Conservation (phyloP, 257 asterid genomes). For the Fraxinus excelsior region DNA sequence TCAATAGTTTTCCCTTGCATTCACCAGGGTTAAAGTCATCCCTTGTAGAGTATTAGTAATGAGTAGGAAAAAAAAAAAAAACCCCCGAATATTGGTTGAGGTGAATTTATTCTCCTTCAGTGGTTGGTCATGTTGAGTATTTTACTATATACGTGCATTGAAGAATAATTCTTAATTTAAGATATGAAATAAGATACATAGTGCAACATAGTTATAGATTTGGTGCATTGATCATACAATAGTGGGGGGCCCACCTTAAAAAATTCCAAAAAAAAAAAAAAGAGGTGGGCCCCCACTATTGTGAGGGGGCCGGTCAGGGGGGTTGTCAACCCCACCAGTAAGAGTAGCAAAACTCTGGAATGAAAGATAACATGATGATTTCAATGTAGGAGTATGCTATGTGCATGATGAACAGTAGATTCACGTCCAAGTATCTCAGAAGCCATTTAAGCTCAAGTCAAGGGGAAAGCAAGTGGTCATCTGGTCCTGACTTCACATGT, state of each 20-base stretch:
- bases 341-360: no score
- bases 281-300: no score
- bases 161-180: conserved; percentile 23
- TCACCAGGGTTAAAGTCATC: conserved; percentile 25
- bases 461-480: conserved; percentile 29
- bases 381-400: neutral
- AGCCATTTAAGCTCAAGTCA: conserved; percentile 40
- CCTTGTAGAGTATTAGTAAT: conserved; percentile 12
- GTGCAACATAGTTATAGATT: neutral
- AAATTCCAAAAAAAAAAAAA: no score
- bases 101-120: conserved; percentile 36
- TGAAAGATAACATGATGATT: neutral
- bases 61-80: conserved; percentile 4
- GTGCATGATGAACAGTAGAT: conserved; percentile 20
- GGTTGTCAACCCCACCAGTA: no score
- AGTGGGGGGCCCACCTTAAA: no score
- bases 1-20: neutral
- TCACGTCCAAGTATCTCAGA: conserved; percentile 38
- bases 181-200: conserved; percentile 7
- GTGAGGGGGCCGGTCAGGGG: no score
- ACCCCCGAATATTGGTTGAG: neutral
- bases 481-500: conserved; percentile 36
- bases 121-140: conserved; percentile 27
- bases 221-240: neutral
- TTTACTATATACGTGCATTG: conserved; percentile 10